These are phyloP conservation scores for Populus ilicifolia DNA, from an alignment of 345 rosid species.

Conservation along the genomic window DNA sequence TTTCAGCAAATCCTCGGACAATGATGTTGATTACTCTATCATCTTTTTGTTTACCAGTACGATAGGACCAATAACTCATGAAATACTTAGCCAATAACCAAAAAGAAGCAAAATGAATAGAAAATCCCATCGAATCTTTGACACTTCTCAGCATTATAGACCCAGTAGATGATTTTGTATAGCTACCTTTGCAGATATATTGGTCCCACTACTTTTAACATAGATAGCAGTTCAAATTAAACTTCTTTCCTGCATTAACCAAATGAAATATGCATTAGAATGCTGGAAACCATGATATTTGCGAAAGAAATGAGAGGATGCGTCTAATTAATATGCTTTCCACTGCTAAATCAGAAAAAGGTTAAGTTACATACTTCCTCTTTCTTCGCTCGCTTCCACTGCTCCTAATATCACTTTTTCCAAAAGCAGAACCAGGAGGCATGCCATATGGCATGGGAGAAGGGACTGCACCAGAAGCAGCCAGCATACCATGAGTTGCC, in stretches of 20 bases:
- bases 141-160: background rate
- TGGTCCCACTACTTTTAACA: conserved; percentile 1
- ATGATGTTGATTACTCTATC: background rate
- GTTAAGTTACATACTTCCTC: conserved; percentile 51
- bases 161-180: background rate
- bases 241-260: conserved; percentile 45
- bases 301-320: background rate
- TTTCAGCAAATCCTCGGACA: background rate
- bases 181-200: conserved; percentile 20
- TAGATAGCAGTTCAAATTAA: conserved; percentile 11
- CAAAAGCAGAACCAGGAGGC: conserved; percentile 46
- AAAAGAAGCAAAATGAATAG: background rate
- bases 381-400: conserved; percentile 72
- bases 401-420: conserved; percentile 67
- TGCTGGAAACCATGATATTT: background rate
- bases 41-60: background rate
- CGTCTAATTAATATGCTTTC: background rate
- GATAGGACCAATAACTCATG: background rate
- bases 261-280: conserved; percentile 14
- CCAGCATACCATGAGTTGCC: conserved; percentile 34
- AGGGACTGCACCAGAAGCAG: conserved; percentile 57
- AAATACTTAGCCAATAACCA: no score
- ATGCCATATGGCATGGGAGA: conserved; percentile 88
- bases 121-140: no score
- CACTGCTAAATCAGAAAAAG: background rate